Conservation (phyloP, 2,329 filamentous ascomycete genomes). For the Aspergillus carbonarius region DNA sequence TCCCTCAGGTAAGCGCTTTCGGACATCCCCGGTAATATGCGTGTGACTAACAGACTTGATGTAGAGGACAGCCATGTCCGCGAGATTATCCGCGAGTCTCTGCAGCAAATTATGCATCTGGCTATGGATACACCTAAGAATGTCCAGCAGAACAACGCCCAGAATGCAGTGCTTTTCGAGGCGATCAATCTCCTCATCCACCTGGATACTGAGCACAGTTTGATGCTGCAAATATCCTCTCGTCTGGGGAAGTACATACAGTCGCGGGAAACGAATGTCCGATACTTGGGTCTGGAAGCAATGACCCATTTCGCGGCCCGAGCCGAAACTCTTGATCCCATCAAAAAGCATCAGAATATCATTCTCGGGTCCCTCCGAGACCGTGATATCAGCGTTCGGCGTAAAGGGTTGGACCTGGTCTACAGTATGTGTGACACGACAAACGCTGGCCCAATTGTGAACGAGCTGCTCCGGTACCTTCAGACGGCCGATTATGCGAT, state of each 20-base stretch:
- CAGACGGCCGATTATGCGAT: conserved; percentile 98
- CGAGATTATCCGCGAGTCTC: conserved; percentile 84
- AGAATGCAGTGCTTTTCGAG: conserved; percentile 96
- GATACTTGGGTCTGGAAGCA: conserved; percentile 91
- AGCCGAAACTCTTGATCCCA: conserved; percentile 90
- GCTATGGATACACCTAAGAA: conserved; percentile 96
- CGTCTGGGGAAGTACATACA: conserved; percentile 93
- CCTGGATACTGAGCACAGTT: conserved; percentile 85
- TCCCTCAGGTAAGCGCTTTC: conserved; percentile 68
- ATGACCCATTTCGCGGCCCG: conserved; percentile 97
- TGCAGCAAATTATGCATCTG: conserved; percentile 86
- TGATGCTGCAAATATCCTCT: conserved; percentile 95
- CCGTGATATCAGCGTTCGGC: conserved; percentile 91
- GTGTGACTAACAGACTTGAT: conserved; percentile 6
- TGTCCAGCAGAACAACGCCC: conserved; percentile 98
- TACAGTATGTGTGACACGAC: conserved; percentile 99
- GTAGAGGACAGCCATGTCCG: conserved; percentile 88
- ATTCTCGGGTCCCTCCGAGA: conserved; percentile 94
- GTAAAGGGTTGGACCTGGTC: conserved; percentile 90
- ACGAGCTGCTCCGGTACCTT: conserved; percentile 88
- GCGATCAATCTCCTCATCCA: conserved; percentile 99
- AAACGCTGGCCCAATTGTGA: conserved; percentile 92
- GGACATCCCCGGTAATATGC: conserved; percentile 3
- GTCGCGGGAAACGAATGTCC: conserved; percentile 93
- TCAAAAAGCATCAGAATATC: conserved; percentile 96